Evolutionary conservation across 306 rosid species (phyloP).

Genomic region (Pyrus betulifolia): DNA sequence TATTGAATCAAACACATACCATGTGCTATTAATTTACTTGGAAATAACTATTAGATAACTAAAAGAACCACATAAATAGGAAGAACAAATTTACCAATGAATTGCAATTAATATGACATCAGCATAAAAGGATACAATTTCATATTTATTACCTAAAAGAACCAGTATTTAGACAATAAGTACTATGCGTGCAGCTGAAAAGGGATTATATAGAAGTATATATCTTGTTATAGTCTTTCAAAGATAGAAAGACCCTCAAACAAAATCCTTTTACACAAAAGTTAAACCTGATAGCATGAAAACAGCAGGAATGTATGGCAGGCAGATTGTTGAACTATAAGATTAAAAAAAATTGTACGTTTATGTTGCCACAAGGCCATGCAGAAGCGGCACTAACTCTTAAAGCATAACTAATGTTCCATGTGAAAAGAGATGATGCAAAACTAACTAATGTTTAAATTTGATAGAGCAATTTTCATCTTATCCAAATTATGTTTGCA

Average conservation of each 20-base stretch:
- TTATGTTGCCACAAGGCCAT: not conserved
- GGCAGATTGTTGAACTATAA: not conserved
- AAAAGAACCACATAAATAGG: not conserved
- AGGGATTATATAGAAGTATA: not conserved
- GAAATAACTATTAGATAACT: not conserved
- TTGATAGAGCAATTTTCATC: not conserved
- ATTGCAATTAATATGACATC: not conserved
- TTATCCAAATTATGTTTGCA: not conserved
- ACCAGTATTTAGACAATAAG: not conserved
- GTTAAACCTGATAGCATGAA: not conserved
- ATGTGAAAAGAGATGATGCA: not conserved
- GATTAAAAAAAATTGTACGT: not conserved
- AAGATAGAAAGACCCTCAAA: not conserved
- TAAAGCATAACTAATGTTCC: not conserved
- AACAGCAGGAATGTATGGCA: not conserved
- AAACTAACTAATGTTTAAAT: not conserved
- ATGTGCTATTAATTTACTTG: not conserved
- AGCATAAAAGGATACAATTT: not conserved
- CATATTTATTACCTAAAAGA: not conserved
- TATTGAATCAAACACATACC: slow-evolving; percentile 19
- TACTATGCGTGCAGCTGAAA: not conserved
- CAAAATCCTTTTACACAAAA: not conserved
- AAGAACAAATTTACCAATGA: not conserved
- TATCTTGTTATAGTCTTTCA: not conserved
- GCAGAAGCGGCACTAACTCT: not conserved